Evolutionary conservation across 352 stramenopile species (phyloP).

Genomic region (Plasmopara halstedii): DNA sequence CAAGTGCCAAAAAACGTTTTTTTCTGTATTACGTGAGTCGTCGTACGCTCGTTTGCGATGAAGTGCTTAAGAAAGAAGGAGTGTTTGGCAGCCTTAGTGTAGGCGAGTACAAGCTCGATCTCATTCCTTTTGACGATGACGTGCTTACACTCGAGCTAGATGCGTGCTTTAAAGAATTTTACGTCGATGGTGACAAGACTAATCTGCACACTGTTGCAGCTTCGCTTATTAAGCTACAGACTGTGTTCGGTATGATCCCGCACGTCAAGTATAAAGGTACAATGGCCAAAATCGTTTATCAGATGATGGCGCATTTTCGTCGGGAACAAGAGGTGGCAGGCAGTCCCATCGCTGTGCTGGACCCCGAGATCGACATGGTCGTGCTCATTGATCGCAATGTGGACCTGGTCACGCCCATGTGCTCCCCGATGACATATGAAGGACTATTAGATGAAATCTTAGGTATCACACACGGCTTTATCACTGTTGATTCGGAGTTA

Average conservation of each 20-base stretch:
- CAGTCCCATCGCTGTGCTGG: constrained; percentile 64
- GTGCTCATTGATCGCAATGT: constrained; percentile 93
- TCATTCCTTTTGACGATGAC: constrained; percentile 95
- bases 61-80: constrained; percentile 86
- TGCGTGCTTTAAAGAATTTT: constrained; percentile 78
- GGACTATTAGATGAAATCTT: constrained; percentile 95
- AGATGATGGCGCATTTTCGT: constrained; percentile 88
- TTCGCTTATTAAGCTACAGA: constrained; percentile 91
- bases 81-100: constrained; percentile 85
- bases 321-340: constrained; percentile 85
- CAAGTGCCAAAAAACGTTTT: constrained; percentile 61
- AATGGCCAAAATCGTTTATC: constrained; percentile 87
- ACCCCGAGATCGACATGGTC: constrained; percentile 90
- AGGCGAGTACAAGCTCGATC: constrained; percentile 89
- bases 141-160: constrained; percentile 91
- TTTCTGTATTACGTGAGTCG: constrained; percentile 87
- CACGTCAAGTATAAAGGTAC: constrained; percentile 92
- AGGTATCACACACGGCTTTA: constrained; percentile 89
- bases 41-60: constrained; percentile 87
- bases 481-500: constrained; percentile 70
- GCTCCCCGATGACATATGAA: constrained; percentile 96
- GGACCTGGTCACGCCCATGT: constrained; percentile 94
- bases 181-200: constrained; percentile 86
- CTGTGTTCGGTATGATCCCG: constrained; percentile 88
- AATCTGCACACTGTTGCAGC: constrained; percentile 81